A percentile compares a stretch with the other conserved stretches of the same genome.
Conservation (phyloP, 768 basidiomycete species). For the Suillus alpinus region DNA sequence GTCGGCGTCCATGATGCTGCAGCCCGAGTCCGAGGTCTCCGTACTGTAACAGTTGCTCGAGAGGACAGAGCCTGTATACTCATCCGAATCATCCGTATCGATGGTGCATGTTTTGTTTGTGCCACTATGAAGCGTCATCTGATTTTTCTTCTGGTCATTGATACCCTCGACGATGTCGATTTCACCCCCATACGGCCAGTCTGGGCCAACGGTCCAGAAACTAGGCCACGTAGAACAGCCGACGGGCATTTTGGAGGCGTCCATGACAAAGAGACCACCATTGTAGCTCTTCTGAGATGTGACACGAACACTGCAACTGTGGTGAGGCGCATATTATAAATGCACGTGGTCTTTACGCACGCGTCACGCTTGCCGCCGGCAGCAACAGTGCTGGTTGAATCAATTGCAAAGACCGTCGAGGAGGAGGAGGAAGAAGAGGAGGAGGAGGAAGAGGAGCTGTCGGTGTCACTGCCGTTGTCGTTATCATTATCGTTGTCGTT, state of each 20-base stretch:
- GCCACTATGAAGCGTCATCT: constrained; percentile 65
- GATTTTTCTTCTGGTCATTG: constrained; percentile 54
- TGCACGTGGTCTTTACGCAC: constrained; percentile 25
- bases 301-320: constrained; percentile 57
- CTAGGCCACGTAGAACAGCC: constrained; percentile 68
- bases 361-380: constrained; percentile 54
- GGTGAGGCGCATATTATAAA: not conserved
- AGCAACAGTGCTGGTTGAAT: constrained; percentile 47
- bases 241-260: constrained; percentile 66
- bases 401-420: constrained; percentile 59
- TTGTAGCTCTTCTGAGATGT: constrained; percentile 58
- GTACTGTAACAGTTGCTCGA: constrained; percentile 40
- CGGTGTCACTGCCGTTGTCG: not conserved
- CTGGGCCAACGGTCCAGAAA: constrained; percentile 50
- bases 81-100: constrained; percentile 3
- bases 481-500: not conserved
- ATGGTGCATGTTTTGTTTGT: constrained; percentile 36
- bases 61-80: constrained; percentile 23
- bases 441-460: not conserved
- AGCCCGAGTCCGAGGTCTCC: constrained; percentile 42
- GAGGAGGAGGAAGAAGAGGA: not conserved
- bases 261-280: constrained; percentile 70
- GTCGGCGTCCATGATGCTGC: constrained; percentile 44
- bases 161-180: constrained; percentile 79
- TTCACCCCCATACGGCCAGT: constrained; percentile 57